A percentile compares a stretch with the other conserved stretches of the same genome.
Conservation (phyloP, 257 asterid genomes). For the Solanum peruvianum region DNA sequence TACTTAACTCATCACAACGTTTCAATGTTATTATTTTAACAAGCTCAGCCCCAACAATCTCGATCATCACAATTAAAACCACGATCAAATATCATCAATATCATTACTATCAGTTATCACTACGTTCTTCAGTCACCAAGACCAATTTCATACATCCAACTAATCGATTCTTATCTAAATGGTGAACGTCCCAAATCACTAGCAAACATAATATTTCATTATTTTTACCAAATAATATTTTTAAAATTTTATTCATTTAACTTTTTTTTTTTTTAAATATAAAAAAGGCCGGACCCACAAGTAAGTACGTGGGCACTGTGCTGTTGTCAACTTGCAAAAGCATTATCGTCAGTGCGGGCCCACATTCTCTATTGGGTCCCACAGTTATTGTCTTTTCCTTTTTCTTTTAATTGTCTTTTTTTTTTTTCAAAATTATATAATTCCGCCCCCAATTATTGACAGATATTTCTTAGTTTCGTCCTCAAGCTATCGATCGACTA, state of each 20-base stretch:
- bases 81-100: neutral
- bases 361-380: neutral
- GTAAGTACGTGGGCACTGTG: neutral
- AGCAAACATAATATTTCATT: neutral
- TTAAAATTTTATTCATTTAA: neutral
- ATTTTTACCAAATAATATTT: neutral
- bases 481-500: no score
- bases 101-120: neutral
- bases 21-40: neutral
- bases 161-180: no score
- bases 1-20: neutral
- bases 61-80: neutral
- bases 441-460: no score
- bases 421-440: no score
- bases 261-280: no score
- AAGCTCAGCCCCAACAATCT: neutral
- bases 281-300: neutral
- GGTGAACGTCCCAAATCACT: neutral
- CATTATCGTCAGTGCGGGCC: slow-evolving; percentile 6
- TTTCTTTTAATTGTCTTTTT: no score
- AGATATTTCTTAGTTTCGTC: no score
- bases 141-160: no score
- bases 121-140: neutral
- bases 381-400: no score
- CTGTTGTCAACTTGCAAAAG: neutral